phyloP scores from a whole-genome alignment of 1,284 basidiomycete genomes.

The Quambalaria eucalypti region DNA sequence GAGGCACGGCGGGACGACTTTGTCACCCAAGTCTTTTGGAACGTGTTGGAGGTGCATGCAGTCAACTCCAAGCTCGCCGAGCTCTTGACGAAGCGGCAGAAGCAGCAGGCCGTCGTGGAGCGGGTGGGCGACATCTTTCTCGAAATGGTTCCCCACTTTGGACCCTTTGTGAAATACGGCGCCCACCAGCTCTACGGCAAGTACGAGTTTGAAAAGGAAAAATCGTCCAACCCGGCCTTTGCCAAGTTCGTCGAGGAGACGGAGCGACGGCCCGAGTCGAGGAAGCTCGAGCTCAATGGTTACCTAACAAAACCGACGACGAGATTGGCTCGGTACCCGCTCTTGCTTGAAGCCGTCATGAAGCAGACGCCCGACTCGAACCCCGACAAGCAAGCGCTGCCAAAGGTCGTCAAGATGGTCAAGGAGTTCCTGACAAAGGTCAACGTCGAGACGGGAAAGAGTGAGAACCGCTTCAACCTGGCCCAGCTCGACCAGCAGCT shows the following conservation, averaged over 20 bases:
- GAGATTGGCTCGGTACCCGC: conserved; percentile 85
- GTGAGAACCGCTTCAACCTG: conserved; percentile 86
- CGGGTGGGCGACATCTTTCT: conserved; percentile 83
- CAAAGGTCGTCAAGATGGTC: conserved; percentile 70
- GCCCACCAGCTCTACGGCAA: conserved; percentile 96
- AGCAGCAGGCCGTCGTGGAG: conserved; percentile 83
- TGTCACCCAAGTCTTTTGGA: conserved; percentile 94
- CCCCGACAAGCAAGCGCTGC: conserved; percentile 71
- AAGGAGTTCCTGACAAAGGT: conserved; percentile 77
- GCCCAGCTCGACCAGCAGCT: conserved; percentile 81
- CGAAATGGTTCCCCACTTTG: conserved; percentile 81
- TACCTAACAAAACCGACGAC: conserved; percentile 96
- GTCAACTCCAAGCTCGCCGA: conserved; percentile 85
- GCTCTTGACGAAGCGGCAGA: conserved; percentile 88
- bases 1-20: conserved; percentile 71
- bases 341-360: conserved; percentile 80
- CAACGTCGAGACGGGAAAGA: conserved; percentile 81
- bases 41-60: conserved; percentile 82
- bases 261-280: conserved; percentile 84
- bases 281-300: conserved; percentile 93
- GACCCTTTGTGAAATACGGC: conserved; percentile 83
- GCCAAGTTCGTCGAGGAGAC: conserved; percentile 88
- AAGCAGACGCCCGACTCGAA: conserved; percentile 89
- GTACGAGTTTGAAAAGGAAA: conserved; percentile 98
- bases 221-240: conserved; percentile 83